These are phyloP conservation scores for Pseudogymnoascus sp. DNA, from an alignment of 2,329 filamentous ascomycete genomes.

Conservation along the genomic window DNA sequence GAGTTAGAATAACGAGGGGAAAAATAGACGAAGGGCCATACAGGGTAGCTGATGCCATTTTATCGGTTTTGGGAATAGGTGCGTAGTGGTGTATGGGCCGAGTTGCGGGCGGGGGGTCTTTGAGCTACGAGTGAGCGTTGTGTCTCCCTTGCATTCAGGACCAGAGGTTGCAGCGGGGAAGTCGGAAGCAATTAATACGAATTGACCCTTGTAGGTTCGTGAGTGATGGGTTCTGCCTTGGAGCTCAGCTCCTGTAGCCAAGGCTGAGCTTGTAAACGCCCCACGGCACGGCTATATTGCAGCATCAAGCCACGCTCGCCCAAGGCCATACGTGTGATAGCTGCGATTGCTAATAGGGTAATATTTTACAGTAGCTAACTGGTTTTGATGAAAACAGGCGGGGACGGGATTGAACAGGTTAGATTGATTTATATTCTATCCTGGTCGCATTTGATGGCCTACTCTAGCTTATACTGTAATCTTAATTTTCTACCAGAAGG, in stretches of 20 bases:
- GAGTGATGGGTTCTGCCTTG: neutral
- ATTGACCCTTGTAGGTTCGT: neutral
- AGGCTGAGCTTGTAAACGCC: slow-evolving; percentile 7
- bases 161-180: neutral
- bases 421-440: neutral
- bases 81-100: neutral
- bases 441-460: neutral
- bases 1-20: neutral
- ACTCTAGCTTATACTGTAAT: neutral
- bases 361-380: neutral
- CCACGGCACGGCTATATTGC: neutral
- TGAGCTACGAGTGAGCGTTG: neutral
- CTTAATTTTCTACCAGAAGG: neutral
- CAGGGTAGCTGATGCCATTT: neutral
- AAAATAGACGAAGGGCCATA: neutral
- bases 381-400: neutral
- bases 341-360: neutral
- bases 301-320: neutral
- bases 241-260: slow-evolving; percentile 6
- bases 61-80: neutral
- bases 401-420: neutral
- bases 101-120: neutral
- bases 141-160: neutral
- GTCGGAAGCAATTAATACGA: neutral
- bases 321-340: neutral